These are phyloP conservation scores for Moniliophthora roreri DNA, from an alignment of 1,284 basidiomycete species.

Conservation along the genomic window DNA sequence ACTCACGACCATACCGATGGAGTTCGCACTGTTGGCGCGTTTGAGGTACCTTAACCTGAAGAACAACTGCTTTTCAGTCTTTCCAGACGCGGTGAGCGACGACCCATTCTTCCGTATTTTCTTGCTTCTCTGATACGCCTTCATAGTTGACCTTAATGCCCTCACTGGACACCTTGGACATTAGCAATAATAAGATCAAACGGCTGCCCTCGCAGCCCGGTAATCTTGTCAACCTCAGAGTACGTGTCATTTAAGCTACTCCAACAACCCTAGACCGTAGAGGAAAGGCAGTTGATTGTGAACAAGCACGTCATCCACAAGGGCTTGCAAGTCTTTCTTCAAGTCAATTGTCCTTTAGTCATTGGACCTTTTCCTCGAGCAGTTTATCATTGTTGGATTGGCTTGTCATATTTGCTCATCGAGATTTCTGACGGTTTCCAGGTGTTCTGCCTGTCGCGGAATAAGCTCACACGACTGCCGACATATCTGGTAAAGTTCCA, in stretches of 20 bases:
- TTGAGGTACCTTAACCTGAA: constrained; percentile 94
- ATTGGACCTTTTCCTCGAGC: too few species aligned
- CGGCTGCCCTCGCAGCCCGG: constrained; percentile 81
- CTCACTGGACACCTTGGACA: constrained; percentile 90
- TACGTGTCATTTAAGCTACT: too few species aligned
- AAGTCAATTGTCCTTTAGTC: too few species aligned
- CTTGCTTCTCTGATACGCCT: constrained; percentile 6
- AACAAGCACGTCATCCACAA: too few species aligned
- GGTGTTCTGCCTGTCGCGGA: constrained; percentile 88
- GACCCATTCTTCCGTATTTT: constrained; percentile 3
- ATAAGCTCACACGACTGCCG: constrained; percentile 82
- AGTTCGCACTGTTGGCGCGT: constrained; percentile 75
- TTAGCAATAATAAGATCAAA: constrained; percentile 91
- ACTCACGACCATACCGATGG: constrained; percentile 76
- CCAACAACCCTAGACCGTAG: too few species aligned
- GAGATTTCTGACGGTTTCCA: constrained; percentile 30
- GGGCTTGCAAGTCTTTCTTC: too few species aligned
- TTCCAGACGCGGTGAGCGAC: constrained; percentile 82
- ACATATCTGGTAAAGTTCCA: constrained; percentile 76
- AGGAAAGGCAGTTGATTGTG: too few species aligned
- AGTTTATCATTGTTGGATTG: too few species aligned
- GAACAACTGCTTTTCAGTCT: constrained; percentile 81
- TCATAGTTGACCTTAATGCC: constrained; percentile 81
- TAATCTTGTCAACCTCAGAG: constrained; percentile 76
- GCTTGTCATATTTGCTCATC: constrained; percentile 2